Percentiles rank a stretch among this genome's conserved stretches.
phyloP scores from a whole-genome alignment of 495 filamentous ascomycete genomes.

The Xylaria venustula region DNA sequence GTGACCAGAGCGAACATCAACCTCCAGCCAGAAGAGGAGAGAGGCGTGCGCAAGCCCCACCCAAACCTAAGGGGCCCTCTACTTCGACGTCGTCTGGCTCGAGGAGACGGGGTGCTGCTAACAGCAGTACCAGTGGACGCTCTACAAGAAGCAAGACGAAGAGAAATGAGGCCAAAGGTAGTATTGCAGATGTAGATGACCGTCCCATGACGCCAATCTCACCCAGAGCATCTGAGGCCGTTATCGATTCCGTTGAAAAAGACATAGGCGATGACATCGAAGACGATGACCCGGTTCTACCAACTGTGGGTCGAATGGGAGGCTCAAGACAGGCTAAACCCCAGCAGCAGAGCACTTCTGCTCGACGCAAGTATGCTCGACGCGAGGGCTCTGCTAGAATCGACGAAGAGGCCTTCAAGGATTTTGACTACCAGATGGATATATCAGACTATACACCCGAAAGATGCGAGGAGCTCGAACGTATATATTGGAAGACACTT shows the following conservation, averaged over 20 bases:
- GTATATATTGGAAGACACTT: constrained; percentile 91
- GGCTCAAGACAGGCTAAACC: constrained; percentile 41
- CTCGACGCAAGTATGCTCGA: constrained; percentile 77
- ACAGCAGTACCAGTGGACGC: constrained; percentile 32
- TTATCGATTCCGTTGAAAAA: constrained; percentile 45
- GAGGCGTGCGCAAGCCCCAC: constrained; percentile 66
- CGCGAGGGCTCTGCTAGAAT: constrained; percentile 69
- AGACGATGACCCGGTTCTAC: constrained; percentile 41
- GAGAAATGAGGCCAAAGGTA: constrained; percentile 29
- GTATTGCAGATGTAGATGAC: constrained; percentile 37
- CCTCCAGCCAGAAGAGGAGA: constrained; percentile 93
- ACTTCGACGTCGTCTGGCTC: constrained; percentile 23
- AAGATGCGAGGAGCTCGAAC: constrained; percentile 89
- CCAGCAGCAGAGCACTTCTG: constrained; percentile 53
- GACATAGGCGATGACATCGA: constrained; percentile 48
- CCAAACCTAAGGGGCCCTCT: constrained; percentile 34
- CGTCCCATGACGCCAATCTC: constrained; percentile 57
- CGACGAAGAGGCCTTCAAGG: constrained; percentile 82
- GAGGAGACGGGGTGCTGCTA: constrained; percentile 15
- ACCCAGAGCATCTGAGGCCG: constrained; percentile 43
- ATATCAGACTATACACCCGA: constrained; percentile 85
- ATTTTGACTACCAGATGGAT: constrained; percentile 84
- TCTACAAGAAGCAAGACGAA: constrained; percentile 35
- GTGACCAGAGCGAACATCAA: constrained; percentile 91
- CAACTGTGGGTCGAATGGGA: constrained; percentile 40